Percentiles rank a stretch among this genome's conserved stretches.
phyloP scores from a whole-genome alignment of 257 asterid genomes.

The Solanum arcanum region DNA sequence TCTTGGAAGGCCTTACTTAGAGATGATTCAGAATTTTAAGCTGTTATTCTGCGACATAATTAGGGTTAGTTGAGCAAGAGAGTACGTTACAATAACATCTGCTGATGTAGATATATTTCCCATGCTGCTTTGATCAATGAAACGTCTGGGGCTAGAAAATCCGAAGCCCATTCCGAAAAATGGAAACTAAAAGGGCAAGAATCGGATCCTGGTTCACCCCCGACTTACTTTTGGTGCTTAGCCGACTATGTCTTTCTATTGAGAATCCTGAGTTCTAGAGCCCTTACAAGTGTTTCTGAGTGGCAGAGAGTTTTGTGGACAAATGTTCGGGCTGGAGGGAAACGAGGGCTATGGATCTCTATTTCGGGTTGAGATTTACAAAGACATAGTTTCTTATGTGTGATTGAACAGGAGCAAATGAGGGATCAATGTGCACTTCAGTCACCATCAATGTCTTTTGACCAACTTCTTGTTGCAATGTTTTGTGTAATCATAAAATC shows the following conservation, averaged over 20 bases:
- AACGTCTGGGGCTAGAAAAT: neutral
- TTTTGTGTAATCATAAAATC: neutral
- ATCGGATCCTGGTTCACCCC: neutral
- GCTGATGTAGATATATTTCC: neutral
- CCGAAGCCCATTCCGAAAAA: neutral
- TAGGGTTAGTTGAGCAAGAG: neutral
- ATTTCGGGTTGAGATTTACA: neutral
- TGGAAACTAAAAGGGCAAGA: neutral
- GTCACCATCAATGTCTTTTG: neutral
- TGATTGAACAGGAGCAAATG: neutral
- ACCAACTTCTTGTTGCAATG: neutral
- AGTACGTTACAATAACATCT: neutral
- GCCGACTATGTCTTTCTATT: neutral
- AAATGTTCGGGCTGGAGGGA: neutral
- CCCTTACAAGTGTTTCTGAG: neutral
- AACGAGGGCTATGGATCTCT: neutral
- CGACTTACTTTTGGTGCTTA: neutral
- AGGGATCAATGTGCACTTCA: neutral
- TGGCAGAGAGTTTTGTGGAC: neutral
- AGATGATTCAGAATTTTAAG: neutral
- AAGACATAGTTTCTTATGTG: neutral
- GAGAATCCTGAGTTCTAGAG: neutral
- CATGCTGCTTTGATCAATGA: neutral
- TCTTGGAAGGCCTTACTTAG: neutral
- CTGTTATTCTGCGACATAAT: neutral